phyloP scores from a whole-genome alignment of 164 flowering plant genomes.

The Liquidambar formosana region DNA sequence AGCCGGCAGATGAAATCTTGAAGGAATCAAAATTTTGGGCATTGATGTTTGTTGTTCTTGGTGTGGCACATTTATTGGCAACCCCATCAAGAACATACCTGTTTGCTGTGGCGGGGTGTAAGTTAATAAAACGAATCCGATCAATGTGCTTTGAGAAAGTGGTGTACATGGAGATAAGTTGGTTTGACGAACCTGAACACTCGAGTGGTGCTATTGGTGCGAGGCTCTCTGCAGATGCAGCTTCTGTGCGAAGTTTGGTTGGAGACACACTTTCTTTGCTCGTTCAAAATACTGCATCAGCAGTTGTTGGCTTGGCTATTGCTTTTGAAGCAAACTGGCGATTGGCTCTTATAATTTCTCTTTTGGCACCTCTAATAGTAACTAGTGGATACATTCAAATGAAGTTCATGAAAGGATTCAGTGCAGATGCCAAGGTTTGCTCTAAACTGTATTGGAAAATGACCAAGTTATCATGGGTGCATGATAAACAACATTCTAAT shows the following conservation, averaged over 20 bases:
- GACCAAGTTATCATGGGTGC: too few relatives aligned
- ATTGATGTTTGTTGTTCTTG: conserved; percentile 34
- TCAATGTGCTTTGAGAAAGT: conserved; percentile 40
- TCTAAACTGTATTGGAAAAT: neutral
- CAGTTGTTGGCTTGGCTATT: conserved; percentile 33
- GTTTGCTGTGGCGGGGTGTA: conserved; percentile 35
- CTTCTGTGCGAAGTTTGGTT: conserved; percentile 32
- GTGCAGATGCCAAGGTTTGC: conserved; percentile 44
- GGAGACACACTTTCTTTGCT: conserved; percentile 44
- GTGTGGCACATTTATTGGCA: conserved; percentile 23
- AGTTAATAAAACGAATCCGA: conserved; percentile 32
- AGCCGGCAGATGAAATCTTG: conserved; percentile 20
- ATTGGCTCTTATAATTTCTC: conserved; percentile 37
- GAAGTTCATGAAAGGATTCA: conserved; percentile 41
- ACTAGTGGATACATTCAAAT: conserved; percentile 37
- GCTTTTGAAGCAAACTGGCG: conserved; percentile 44
- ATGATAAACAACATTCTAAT: too few relatives aligned
- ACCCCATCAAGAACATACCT: conserved; percentile 34
- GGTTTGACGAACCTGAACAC: conserved; percentile 42
- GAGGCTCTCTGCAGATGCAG: conserved; percentile 43
- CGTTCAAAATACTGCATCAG: conserved; percentile 35
- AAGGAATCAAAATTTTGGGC: conserved; percentile 43
- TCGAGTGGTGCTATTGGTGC: conserved; percentile 44
- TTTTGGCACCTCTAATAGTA: conserved; percentile 33
- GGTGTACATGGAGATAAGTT: conserved; percentile 41